Base-by-base conservation (phyloP, 148 eudicot genomes). In the Cornus suecica region DNA sequence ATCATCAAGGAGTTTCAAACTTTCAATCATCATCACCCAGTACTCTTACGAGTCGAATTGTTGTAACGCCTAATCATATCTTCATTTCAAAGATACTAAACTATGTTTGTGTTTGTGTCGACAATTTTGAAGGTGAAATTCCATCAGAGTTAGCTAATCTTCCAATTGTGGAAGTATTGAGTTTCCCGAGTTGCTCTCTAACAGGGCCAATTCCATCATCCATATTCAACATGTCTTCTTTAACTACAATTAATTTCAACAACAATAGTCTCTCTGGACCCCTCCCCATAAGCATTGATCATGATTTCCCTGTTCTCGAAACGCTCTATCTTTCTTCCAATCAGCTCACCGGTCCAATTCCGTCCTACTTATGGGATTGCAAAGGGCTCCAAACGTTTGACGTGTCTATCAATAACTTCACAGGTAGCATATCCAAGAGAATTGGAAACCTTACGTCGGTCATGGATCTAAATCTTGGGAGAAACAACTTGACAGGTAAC, bases 151-250 rank as follows among this genome's bases (percentile, higher is more conserved):
- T 79, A 13, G 61, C 42, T 34, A 68, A 68, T 42, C 74, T 79
- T 15, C 37, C 75, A 14, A 51, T 41, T 25, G 7, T 79, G 58
- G 67, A 58, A n/a, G 8, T 8, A 4, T 58, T 79, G 42, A 74
- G 73, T 68, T 5, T 60, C 1, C 63, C 9, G 24, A 66, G 72
- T 7, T 51, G 64, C 8, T 74, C 74, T 27, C 63, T 79, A 27
- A 67, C 73, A 2, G 82, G 77, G 74, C 45, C 28, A 32, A 68
- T 68, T 32, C 81, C 77, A 67, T 73, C 34, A 72, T 78, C 67
- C 68, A 79, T 34, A 30, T 81, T 74, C 80, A 81, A 78, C 75
- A 74, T 73, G 5, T 77, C 81, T 9, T 32, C 81, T 23, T 72
- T 79, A 58, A 34, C 6, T 63, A 0, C 0, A 1, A 26, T 79